These are phyloP conservation scores for Fusarium pininemorale DNA, from an alignment of 2,329 filamentous ascomycete species.

Conservation along the genomic window DNA sequence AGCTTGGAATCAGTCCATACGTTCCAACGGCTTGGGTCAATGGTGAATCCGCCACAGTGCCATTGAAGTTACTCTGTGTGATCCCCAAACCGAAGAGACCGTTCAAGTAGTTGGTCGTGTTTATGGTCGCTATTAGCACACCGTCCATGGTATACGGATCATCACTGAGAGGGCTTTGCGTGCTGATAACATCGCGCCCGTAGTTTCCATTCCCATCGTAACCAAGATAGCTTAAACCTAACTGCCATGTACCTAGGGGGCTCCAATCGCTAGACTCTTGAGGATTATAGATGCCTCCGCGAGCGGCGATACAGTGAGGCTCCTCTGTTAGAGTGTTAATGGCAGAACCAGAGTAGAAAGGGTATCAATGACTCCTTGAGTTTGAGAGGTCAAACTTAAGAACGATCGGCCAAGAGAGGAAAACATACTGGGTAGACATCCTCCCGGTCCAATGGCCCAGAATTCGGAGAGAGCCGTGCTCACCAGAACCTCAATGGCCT, in stretches of 20 bases:
- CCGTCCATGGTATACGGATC: constrained; percentile 54
- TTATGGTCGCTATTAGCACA: constrained; percentile 61
- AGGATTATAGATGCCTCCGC: constrained; percentile 68
- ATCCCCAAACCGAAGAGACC: constrained; percentile 68
- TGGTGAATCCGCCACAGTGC: constrained; percentile 59
- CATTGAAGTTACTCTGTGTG: constrained; percentile 61
- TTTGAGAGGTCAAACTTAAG: neutral
- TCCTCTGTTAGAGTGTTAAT: constrained; percentile 50
- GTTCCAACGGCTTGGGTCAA: constrained; percentile 67
- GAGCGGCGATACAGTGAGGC: constrained; percentile 61
- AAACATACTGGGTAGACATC: constrained; percentile 61
- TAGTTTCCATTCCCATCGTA: constrained; percentile 71
- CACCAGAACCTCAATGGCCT: constrained; percentile 55
- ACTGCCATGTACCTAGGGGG: constrained; percentile 66
- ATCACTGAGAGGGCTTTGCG: constrained; percentile 51
- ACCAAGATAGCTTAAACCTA: constrained; percentile 68
- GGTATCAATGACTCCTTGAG: neutral
- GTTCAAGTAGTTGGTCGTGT: constrained; percentile 63
- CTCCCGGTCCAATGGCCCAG: constrained; percentile 71
- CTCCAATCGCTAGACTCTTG: constrained; percentile 66
- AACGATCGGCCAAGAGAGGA: neutral
- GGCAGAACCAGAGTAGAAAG: neutral
- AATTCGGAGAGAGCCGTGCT: constrained; percentile 77
- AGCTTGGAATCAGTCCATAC: constrained; percentile 70
- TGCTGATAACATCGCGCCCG: constrained; percentile 62